phyloP scores from a whole-genome alignment of 495 filamentous ascomycete species.

The Lichenothelia convexa region DNA sequence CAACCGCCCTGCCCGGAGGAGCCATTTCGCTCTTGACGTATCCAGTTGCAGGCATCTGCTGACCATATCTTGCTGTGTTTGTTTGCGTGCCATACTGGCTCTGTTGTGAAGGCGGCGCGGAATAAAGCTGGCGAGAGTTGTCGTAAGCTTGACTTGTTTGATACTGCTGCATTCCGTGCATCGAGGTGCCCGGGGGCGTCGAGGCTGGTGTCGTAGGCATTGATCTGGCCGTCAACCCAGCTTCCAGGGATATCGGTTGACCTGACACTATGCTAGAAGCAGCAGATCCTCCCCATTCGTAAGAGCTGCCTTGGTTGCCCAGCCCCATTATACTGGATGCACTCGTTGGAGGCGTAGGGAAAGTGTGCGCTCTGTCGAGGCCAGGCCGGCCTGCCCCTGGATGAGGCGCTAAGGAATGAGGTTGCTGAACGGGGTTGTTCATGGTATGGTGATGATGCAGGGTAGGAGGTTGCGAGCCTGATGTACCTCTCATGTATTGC shows the following conservation, averaged over 20 bases:
- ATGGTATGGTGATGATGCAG: conserved; percentile 65
- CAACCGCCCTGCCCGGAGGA: conserved; percentile 47
- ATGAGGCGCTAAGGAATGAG: conserved; percentile 60
- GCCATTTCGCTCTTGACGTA: conserved; percentile 90
- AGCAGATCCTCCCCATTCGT: conserved; percentile 52
- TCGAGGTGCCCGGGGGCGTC: conserved; percentile 63
- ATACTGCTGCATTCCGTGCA: conserved; percentile 64
- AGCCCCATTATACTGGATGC: conserved; percentile 79
- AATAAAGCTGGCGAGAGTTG: conserved; percentile 60
- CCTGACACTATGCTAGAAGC: conserved; percentile 47
- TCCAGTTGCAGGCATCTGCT: conserved; percentile 32
- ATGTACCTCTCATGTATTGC: conserved; percentile 27
- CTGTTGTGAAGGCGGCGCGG: conserved; percentile 50
- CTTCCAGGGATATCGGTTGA: conserved; percentile 74
- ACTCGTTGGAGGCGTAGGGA: conserved; percentile 86
- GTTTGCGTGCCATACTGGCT: conserved; percentile 44
- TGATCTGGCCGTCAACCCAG: conserved; percentile 59
- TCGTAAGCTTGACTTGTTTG: conserved; percentile 59
- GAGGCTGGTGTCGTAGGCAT: conserved; percentile 90
- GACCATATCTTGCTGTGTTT: conserved; percentile 54
- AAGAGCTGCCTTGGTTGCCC: conserved; percentile 51
- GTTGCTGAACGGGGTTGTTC: conserved; percentile 43
- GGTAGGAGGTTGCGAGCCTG: conserved; percentile 42
- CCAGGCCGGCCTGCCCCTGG: conserved; percentile 46
- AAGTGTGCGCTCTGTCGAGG: conserved; percentile 69